These are phyloP conservation scores for Trichophyton verrucosum DNA, from an alignment of 2,329 filamentous ascomycete species.

Conservation along the genomic window DNA sequence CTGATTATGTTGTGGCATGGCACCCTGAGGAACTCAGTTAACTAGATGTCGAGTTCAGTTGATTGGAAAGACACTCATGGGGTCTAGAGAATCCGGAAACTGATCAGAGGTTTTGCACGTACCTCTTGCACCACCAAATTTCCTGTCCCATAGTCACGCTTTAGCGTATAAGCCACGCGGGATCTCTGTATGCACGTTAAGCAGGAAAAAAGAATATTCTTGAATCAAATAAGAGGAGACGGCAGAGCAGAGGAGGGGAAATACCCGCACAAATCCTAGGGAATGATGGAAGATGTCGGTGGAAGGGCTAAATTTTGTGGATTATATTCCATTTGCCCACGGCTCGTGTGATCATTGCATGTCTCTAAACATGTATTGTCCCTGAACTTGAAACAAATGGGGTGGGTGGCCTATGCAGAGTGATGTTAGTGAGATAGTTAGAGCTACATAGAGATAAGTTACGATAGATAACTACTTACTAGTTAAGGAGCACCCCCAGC, in stretches of 20 bases:
- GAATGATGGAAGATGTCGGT: not conserved
- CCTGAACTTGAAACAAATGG: too few relatives aligned
- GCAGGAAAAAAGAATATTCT: not conserved
- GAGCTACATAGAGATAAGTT: too few relatives aligned
- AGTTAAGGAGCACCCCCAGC: too few relatives aligned
- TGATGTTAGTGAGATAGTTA: too few relatives aligned
- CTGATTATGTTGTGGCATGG: not conserved
- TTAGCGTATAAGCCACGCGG: constrained; percentile 4
- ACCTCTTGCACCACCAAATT: not conserved
- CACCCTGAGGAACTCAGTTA: not conserved
- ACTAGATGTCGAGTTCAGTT: not conserved
- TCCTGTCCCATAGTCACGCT: not conserved
- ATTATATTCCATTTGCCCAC: too few relatives aligned
- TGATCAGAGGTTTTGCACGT: not conserved
- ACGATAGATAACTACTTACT: too few relatives aligned
- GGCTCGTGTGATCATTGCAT: too few relatives aligned
- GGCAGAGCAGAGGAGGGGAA: not conserved
- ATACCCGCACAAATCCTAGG: not conserved
- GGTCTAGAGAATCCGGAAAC: not conserved
- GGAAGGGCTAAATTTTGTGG: not conserved
- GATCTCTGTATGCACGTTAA: not conserved
- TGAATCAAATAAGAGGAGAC: not conserved
- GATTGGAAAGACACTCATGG: not conserved
- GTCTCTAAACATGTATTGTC: too few relatives aligned
- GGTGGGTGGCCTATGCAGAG: too few relatives aligned